These are phyloP conservation scores for Coprinellus aureogranulatus DNA, from an alignment of 768 basidiomycete genomes.

Conservation along the genomic window DNA sequence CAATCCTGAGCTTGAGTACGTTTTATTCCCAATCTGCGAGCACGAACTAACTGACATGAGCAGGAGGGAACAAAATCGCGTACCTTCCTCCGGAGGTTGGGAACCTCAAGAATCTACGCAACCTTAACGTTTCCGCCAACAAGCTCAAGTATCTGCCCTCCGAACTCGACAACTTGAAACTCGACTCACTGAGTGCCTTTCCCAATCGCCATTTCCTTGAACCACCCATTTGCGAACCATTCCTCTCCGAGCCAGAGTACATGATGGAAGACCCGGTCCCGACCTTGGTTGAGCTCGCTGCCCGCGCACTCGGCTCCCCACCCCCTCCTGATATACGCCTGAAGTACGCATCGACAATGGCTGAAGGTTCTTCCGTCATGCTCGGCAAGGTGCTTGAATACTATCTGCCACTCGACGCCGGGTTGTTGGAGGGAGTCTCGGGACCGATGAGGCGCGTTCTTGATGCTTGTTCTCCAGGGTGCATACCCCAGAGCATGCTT, in stretches of 20 bases:
- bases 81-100: constrained; percentile 64
- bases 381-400: constrained; percentile 31
- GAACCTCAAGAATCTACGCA: constrained; percentile 48
- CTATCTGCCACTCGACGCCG: constrained; percentile 32
- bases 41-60: constrained; percentile 14
- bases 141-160: constrained; percentile 57
- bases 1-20: constrained; percentile 64
- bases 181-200: constrained; percentile 39
- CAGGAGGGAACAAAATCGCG: constrained; percentile 59
- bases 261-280: constrained; percentile 21
- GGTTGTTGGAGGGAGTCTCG: constrained; percentile 23
- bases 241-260: constrained; percentile 24
- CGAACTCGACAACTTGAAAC: constrained; percentile 47
- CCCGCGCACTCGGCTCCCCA: constrained; percentile 33
- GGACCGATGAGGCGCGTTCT: constrained; percentile 29
- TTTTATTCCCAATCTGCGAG: constrained; percentile 12
- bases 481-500: constrained; percentile 27
- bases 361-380: constrained; percentile 10
- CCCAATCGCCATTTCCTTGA: constrained; percentile 58
- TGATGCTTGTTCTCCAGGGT: constrained; percentile 38
- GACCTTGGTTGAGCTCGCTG: constrained; percentile 31
- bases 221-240: constrained; percentile 16
- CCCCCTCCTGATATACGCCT: constrained; percentile 13
- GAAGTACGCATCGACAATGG: not conserved
- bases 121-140: constrained; percentile 64